A percentile compares a stretch with the other conserved stretches of the same genome.
Evolutionary conservation across 2,329 filamentous ascomycete species (phyloP).

Genomic region (Cladosporium velox): DNA sequence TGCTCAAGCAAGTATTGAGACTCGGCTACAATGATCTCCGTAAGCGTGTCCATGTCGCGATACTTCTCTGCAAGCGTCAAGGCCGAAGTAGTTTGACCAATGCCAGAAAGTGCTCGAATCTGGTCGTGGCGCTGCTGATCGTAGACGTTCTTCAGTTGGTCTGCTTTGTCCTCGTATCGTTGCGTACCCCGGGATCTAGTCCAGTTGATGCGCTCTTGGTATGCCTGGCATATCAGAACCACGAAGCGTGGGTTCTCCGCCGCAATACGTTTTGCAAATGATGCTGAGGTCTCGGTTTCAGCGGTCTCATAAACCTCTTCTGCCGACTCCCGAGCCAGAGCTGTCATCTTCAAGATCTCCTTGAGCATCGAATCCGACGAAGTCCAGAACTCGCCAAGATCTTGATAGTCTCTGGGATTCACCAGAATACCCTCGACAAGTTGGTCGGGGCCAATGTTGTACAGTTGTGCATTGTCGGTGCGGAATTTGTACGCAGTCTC

Average conservation of each 20-base stretch:
- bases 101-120: conserved; percentile 44
- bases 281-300: conserved; percentile 28
- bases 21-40: conserved; percentile 52
- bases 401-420: conserved; percentile 60
- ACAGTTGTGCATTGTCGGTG: conserved; percentile 65
- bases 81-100: conserved; percentile 59
- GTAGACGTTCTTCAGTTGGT: conserved; percentile 45
- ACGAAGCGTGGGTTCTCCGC: conserved; percentile 57
- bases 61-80: conserved; percentile 65
- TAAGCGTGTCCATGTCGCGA: conserved; percentile 63
- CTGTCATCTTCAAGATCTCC: conserved; percentile 40
- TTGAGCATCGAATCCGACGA: conserved; percentile 57
- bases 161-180: conserved; percentile 51
- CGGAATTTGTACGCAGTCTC: conserved; percentile 71
- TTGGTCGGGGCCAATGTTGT: conserved; percentile 70
- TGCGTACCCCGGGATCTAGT: conserved; percentile 54
- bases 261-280: conserved; percentile 51
- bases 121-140: conserved; percentile 46
- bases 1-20: conserved; percentile 40
- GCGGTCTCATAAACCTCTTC: conserved; percentile 41
- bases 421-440: conserved; percentile 52
- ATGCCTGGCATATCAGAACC: conserved; percentile 58
- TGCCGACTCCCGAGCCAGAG: conserved; percentile 45
- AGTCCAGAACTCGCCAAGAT: conserved; percentile 83
- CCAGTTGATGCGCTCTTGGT: conserved; percentile 63